Percentiles rank a stretch among this genome's conserved stretches.
phyloP scores from a whole-genome alignment of 1,139 yeast species.

The Candida sanyaensis region DNA sequence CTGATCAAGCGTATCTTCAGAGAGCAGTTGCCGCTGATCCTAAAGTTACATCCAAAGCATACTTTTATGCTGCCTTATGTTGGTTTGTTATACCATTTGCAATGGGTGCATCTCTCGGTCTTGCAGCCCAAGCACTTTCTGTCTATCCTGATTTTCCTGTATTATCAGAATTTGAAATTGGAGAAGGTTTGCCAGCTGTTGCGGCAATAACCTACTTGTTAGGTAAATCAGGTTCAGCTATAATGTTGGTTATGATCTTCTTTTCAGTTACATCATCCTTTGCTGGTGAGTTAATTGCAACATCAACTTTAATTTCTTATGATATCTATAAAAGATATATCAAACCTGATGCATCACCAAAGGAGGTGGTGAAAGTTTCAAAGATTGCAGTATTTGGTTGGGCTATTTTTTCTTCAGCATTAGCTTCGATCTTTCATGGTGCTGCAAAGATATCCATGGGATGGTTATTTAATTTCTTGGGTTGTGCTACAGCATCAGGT shows the following conservation, averaged over 20 bases:
- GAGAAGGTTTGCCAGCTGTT: constrained; percentile 45
- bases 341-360: constrained; percentile 44
- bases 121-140: constrained; percentile 34
- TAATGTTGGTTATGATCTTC: constrained; percentile 47
- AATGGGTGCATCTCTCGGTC: constrained; percentile 45
- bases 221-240: constrained; percentile 46
- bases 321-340: constrained; percentile 49
- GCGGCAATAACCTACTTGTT: constrained; percentile 42
- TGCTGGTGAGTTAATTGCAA: constrained; percentile 50
- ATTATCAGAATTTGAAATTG: constrained; percentile 21
- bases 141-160: constrained; percentile 28
- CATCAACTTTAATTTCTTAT: constrained; percentile 46
- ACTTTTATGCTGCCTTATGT: constrained; percentile 44
- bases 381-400: constrained; percentile 38
- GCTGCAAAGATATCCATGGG: constrained; percentile 27
- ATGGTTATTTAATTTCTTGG: constrained; percentile 44
- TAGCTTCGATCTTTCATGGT: constrained; percentile 44
- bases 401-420: constrained; percentile 30
- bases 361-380: constrained; percentile 38
- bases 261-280: constrained; percentile 52
- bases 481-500: constrained; percentile 33
- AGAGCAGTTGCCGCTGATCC: constrained; percentile 34
- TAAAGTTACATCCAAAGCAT: constrained; percentile 39
- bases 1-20: constrained; percentile 59
- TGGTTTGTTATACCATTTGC: constrained; percentile 45